phyloP scores from a whole-genome alignment of 176 grass and related monocot genomes.

The Musa itinerans region DNA sequence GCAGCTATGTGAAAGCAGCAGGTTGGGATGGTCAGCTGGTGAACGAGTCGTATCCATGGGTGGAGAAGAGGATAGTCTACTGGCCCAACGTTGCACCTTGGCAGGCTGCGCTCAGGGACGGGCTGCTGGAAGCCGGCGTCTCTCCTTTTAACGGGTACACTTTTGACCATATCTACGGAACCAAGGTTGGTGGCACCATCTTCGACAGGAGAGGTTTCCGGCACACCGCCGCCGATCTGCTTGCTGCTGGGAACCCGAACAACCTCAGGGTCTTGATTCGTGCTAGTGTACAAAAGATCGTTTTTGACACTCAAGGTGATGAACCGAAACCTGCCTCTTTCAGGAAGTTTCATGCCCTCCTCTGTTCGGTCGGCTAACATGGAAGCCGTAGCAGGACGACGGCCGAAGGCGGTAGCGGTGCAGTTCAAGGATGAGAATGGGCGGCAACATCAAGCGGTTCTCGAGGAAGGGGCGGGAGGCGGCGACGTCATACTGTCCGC shows the following conservation, averaged over 20 bases:
- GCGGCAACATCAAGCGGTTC: constrained; percentile 36
- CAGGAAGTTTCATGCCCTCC: no score
- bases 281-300: constrained; percentile 57
- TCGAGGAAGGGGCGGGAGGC: constrained; percentile 33
- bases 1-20: constrained; percentile 53
- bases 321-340: background rate
- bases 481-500: constrained; percentile 55
- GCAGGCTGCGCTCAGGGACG: constrained; percentile 57
- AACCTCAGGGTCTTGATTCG: constrained; percentile 60
- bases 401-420: constrained; percentile 53
- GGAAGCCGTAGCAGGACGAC: constrained; percentile 6
- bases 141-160: constrained; percentile 84
- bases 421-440: constrained; percentile 65
- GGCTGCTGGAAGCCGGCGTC: constrained; percentile 67
- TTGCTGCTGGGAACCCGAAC: constrained; percentile 45
- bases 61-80: constrained; percentile 63
- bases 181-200: constrained; percentile 82
- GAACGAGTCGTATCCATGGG: constrained; percentile 73
- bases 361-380: no score
- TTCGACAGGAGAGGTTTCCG: constrained; percentile 62
- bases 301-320: constrained; percentile 42
- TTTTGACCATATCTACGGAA: constrained; percentile 64
- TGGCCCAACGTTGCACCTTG: constrained; percentile 73
- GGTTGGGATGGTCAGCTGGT: constrained; percentile 64
- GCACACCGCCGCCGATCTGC: constrained; percentile 74